These are phyloP conservation scores for Abortiporus biennis DNA, from an alignment of 1,284 basidiomycete species.

Conservation along the genomic window DNA sequence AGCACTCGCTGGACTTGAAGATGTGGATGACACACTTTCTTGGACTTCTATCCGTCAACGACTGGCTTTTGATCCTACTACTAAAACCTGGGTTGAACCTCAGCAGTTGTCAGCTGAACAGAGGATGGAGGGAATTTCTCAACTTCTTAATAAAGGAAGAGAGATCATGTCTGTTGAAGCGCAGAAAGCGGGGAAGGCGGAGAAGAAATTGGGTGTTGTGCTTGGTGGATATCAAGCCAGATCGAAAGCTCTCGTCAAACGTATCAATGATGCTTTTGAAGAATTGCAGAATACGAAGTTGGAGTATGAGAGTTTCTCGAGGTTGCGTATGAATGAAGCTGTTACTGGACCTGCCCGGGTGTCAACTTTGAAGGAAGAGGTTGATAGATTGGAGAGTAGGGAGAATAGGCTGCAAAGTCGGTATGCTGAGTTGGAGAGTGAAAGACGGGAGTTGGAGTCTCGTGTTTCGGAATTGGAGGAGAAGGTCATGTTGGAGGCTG, in stretches of 20 bases:
- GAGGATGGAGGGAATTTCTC: conserved; percentile 59
- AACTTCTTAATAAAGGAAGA: conserved; percentile 58
- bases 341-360: conserved; percentile 73
- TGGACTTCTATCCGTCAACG: conserved; percentile 64
- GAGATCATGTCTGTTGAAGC: conserved; percentile 83
- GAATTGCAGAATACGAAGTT: conserved; percentile 62
- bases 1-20: conserved; percentile 54
- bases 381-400: conserved; percentile 68
- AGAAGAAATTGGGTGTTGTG: conserved; percentile 87
- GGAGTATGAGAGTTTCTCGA: conserved; percentile 75
- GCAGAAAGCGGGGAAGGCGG: conserved; percentile 75
- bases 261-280: conserved; percentile 63
- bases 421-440: conserved; percentile 78
- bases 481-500: conserved; percentile 75
- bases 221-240: conserved; percentile 90
- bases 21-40: conserved; percentile 47
- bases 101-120: conserved; percentile 48
- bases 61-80: conserved; percentile 57
- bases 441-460: conserved; percentile 59
- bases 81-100: conserved; percentile 66
- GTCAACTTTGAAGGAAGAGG: conserved; percentile 76
- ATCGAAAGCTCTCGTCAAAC: conserved; percentile 62
- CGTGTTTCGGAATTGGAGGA: conserved; percentile 66
- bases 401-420: conserved; percentile 74
- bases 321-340: conserved; percentile 66